Conservation (phyloP, 257 asterid genomes). For the Lantana camara region DNA sequence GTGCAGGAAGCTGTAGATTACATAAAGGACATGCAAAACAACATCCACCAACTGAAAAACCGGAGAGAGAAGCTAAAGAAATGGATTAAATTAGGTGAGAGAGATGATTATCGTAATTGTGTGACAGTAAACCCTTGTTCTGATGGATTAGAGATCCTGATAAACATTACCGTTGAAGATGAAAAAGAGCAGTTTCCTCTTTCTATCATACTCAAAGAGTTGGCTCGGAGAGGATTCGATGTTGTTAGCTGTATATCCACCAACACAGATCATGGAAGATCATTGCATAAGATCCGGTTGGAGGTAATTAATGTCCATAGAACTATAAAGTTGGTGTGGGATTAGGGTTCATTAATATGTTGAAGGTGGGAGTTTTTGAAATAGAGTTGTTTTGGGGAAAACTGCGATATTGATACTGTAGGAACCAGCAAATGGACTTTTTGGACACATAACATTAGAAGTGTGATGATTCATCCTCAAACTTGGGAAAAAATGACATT, state of each 20-base stretch:
- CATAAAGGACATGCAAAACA: constrained; percentile 31
- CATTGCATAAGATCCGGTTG: constrained; percentile 26
- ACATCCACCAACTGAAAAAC: constrained; percentile 21
- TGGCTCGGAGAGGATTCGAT: constrained; percentile 1
- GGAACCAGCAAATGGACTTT: too few species aligned
- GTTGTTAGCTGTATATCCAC: constrained; percentile 32
- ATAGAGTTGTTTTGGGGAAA: not conserved
- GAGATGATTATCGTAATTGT: not conserved
- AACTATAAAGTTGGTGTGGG: not conserved
- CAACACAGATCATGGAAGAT: constrained; percentile 12
- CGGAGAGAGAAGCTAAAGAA: constrained; percentile 24
- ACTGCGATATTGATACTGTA: too few species aligned
- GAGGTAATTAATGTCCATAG: constrained; percentile 15
- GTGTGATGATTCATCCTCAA: too few species aligned
- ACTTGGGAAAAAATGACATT: too few species aligned
- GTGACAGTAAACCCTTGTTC: constrained; percentile 14
- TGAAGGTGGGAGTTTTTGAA: not conserved
- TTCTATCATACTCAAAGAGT: constrained; percentile 21
- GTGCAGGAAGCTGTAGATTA: constrained; percentile 36
- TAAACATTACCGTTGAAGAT: not conserved
- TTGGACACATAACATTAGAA: too few species aligned
- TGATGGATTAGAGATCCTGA: constrained; percentile 37
- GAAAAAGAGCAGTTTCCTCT: constrained; percentile 7
- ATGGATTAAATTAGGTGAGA: not conserved
- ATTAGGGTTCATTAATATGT: not conserved